phyloP scores from a whole-genome alignment of 768 basidiomycete species.

The Hygrophorus pudorinus region DNA sequence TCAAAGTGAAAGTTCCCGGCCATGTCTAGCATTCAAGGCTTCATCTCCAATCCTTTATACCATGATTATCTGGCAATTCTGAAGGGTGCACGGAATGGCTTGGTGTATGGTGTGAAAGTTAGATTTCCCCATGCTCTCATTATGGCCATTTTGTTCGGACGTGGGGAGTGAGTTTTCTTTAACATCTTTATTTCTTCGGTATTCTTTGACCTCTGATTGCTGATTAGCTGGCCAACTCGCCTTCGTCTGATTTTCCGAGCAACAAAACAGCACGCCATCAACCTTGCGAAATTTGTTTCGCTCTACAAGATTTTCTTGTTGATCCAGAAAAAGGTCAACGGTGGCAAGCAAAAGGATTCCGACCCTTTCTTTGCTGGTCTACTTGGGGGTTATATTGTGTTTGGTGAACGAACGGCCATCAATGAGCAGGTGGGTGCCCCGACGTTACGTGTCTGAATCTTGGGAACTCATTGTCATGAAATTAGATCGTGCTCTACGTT shows the following conservation, averaged over 20 bases:
- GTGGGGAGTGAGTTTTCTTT: constrained; percentile 64
- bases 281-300: constrained; percentile 89
- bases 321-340: constrained; percentile 70
- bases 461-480: not conserved
- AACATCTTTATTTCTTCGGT: constrained; percentile 3
- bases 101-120: constrained; percentile 86
- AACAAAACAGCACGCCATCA: constrained; percentile 84
- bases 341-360: constrained; percentile 67
- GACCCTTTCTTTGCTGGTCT: constrained; percentile 93
- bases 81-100: constrained; percentile 88
- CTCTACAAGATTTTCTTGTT: constrained; percentile 84
- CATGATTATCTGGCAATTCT: constrained; percentile 89
- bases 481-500: constrained; percentile 92
- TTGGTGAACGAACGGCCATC: constrained; percentile 77
- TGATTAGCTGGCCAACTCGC: constrained; percentile 69
- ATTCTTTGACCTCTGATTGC: constrained; percentile 4
- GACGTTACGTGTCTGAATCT: not conserved
- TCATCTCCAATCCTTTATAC: constrained; percentile 60
- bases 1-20: too few species aligned
- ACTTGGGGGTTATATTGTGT: constrained; percentile 83
- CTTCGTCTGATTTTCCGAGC: constrained; percentile 62
- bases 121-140: constrained; percentile 94
- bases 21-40: constrained; percentile 23
- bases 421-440: constrained; percentile 72
- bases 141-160: constrained; percentile 91